Percentiles rank a stretch among this genome's conserved stretches.
Evolutionary conservation across 2,329 filamentous ascomycete genomes (phyloP).

Genomic region (Colletotrichum musae): DNA sequence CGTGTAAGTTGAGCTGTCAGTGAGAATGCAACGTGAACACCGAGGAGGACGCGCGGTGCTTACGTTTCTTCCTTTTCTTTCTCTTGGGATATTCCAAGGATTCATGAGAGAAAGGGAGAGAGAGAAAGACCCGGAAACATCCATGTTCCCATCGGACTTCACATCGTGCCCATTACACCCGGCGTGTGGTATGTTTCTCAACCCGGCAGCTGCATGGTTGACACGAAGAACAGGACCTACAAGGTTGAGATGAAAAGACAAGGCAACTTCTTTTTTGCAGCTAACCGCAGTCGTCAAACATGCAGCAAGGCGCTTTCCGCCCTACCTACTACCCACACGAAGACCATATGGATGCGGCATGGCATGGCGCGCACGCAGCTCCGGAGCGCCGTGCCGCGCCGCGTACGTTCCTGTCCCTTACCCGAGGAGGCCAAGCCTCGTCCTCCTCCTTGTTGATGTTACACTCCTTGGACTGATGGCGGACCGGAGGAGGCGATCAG

Average conservation of each 20-base stretch:
- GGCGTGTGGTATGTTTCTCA: not conserved
- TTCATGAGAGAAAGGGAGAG: not conserved
- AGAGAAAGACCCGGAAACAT: too few species aligned
- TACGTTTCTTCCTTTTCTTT: not conserved
- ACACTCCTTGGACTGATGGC: too few species aligned
- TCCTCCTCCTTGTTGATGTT: not conserved
- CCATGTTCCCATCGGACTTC: not conserved
- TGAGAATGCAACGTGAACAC: not conserved
- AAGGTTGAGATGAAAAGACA: not conserved
- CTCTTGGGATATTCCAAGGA: not conserved
- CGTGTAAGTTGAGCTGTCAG: not conserved
- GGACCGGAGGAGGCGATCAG: not conserved
- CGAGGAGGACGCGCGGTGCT: not conserved
- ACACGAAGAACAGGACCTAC: slow-evolving; percentile 12
- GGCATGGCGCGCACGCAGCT: slow-evolving; percentile 20
- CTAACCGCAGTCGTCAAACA: slow-evolving; percentile 13
- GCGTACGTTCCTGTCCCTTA: not conserved
- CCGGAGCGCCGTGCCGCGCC: slow-evolving; percentile 13
- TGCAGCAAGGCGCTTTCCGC: not conserved
- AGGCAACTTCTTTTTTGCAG: slow-evolving; percentile 7
- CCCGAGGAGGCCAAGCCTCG: not conserved
- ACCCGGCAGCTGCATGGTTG: not conserved
- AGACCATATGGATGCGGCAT: slow-evolving; percentile 9
- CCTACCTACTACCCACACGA: not conserved
- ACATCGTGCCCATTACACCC: not conserved